Base-by-base conservation (phyloP, 345 rosid genomes). In the Crucihimalaya himalaica region DNA sequence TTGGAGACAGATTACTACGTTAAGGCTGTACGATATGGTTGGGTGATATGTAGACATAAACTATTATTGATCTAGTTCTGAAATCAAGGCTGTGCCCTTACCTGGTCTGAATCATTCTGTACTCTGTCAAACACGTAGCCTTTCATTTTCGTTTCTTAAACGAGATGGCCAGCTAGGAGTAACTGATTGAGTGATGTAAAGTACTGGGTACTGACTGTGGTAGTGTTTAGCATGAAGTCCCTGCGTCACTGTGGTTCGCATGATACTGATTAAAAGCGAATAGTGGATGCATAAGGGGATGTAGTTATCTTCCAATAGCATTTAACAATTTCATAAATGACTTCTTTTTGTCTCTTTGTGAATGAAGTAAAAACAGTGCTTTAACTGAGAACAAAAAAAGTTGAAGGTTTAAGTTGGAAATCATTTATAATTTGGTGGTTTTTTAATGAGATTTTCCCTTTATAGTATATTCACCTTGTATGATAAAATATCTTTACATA, bases 11-110 rank as follows among this genome's bases (percentile, higher is more conserved):
- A n/a, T 5, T 32, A 57, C 10, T 64, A 72, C n/a, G 27, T 29
- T 20, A 43, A 53, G 11, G 37, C 0, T 63, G 53, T 72, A 19
- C 43, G 35, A 46, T 55, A 46, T 64, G 71, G 58, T 65, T 54
- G 64, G 64, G 57, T 54, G 56, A 21, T 53, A 21, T 13, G 46
- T 14, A 40, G 46, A 40, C 2, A 40, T 40, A 4, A 40, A 61
- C 34, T 40, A 21, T 31, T 42, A n/a, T 53, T 51, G 58, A n/a
- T n/a, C n/a, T 29, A 42, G 12, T 64, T 34, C 14, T 34, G 21
- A 28, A n/a, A 42, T 68, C 29, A 25, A 25, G 23, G 25, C 2
- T 59, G 67, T 23, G 27, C 50, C 19, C 20, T 47, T 35, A 2
- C 21, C 47, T 46, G 2, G 27, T 25, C 35, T 70, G 50, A 16